These are phyloP conservation scores for Colletotrichum euphorbiae DNA, from an alignment of 2,329 filamentous ascomycete genomes.

Conservation along the genomic window DNA sequence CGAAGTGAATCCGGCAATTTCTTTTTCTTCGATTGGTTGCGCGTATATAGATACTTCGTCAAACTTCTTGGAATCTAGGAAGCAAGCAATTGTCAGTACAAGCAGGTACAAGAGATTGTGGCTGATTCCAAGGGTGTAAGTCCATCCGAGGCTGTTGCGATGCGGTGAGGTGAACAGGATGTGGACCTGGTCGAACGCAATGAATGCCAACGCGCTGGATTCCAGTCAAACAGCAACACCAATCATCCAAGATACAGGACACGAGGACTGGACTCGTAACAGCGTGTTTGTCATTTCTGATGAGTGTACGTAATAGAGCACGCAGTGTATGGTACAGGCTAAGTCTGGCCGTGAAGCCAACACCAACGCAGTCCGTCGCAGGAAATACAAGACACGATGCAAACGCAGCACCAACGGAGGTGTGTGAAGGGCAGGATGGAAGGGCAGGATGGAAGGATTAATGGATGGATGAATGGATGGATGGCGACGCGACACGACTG, in stretches of 20 bases:
- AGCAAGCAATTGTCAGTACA: conserved; percentile 5
- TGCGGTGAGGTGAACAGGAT: conserved; percentile 21
- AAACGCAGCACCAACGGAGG: conserved; percentile 2
- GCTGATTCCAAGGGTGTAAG: conserved; percentile 28
- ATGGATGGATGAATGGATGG: background rate
- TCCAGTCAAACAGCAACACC: conserved; percentile 4
- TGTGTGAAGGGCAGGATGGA: background rate
- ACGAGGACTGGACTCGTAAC: conserved; percentile 5
- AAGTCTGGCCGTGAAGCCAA: conserved; percentile 1
- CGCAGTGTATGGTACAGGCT: conserved; percentile 15
- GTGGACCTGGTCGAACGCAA: conserved; percentile 8
- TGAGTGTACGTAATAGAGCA: conserved; percentile 23
- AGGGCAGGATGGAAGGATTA: background rate
- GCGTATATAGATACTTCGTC: background rate
- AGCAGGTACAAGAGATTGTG: conserved; percentile 7
- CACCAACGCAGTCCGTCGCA: conserved; percentile 21
- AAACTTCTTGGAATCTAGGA: background rate
- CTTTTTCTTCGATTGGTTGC: too few relatives aligned
- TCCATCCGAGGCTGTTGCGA: conserved; percentile 28
- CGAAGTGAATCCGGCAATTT: background rate
- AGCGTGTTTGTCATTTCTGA: conserved; percentile 30
- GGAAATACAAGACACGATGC: background rate
- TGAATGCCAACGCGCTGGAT: conserved; percentile 28
- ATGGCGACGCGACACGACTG: conserved; percentile 12
- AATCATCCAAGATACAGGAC: conserved; percentile 17